phyloP scores from a whole-genome alignment of 2,329 filamentous ascomycete species.

The Trichoderma arundinaceum region DNA sequence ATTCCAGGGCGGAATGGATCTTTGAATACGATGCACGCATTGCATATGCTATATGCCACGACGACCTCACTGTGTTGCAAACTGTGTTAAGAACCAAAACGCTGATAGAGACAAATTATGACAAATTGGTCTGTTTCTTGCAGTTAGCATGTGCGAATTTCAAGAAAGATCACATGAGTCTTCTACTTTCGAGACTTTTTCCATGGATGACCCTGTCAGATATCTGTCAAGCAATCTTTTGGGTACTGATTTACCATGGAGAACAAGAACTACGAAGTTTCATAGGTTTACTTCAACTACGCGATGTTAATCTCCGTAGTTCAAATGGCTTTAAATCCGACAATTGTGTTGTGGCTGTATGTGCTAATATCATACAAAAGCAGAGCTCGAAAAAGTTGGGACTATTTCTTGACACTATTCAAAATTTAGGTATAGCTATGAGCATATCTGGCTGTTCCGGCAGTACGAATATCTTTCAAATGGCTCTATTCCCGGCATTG shows the following conservation, averaged over 20 bases:
- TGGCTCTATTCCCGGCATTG: not conserved
- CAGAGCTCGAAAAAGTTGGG: not conserved
- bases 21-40: not conserved
- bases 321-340: too few species aligned
- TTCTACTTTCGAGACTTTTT: not conserved
- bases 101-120: too few species aligned
- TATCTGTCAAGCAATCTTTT: not conserved
- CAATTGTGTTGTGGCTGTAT: not conserved
- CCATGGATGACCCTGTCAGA: accelerated
- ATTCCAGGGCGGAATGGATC: not conserved
- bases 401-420: not conserved
- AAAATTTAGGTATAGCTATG: not conserved
- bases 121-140: not conserved
- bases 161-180: not conserved
- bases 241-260: not conserved
- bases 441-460: too few species aligned
- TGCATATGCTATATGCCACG: not conserved
- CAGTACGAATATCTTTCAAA: too few species aligned
- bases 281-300: not conserved
- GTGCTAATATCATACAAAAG: not conserved
- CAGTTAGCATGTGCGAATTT: not conserved
- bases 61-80: not conserved
- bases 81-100: not conserved
- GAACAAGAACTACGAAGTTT: not conserved
- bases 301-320: too few species aligned